These are phyloP conservation scores for Penicillium italicum DNA, from an alignment of 2,329 filamentous ascomycete species.

Conservation along the genomic window DNA sequence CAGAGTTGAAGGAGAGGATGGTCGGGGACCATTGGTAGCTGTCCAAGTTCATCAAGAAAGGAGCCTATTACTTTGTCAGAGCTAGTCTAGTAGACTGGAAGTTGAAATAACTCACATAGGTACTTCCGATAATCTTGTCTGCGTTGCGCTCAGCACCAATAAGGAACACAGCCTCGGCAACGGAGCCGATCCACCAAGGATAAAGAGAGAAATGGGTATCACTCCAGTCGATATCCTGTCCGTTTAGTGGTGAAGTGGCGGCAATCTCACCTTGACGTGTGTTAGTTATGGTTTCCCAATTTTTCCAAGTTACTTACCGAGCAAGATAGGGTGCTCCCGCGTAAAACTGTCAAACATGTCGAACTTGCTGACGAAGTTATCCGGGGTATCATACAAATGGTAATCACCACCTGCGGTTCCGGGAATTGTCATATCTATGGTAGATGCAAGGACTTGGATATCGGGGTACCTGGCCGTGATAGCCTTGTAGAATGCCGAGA, in stretches of 20 bases:
- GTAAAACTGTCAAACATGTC: constrained; percentile 51
- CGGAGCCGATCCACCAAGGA: constrained; percentile 58
- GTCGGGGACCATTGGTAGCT: constrained; percentile 31
- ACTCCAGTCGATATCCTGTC: constrained; percentile 44
- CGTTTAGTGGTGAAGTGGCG: constrained; percentile 43
- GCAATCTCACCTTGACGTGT: constrained; percentile 25
- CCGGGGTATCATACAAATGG: constrained; percentile 52
- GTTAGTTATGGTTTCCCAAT: background rate
- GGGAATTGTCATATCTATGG: constrained; percentile 27
- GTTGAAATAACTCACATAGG: constrained; percentile 21
- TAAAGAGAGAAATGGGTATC: constrained; percentile 46
- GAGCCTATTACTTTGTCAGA: constrained; percentile 18
- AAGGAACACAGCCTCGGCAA: constrained; percentile 63
- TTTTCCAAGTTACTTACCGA: constrained; percentile 17
- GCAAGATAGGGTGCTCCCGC: constrained; percentile 23
- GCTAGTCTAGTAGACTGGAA: background rate
- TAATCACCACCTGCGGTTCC: constrained; percentile 36
- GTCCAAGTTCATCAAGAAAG: constrained; percentile 29
- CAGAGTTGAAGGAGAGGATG: constrained; percentile 30
- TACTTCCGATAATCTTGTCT: constrained; percentile 28
- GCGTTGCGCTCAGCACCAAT: constrained; percentile 63
- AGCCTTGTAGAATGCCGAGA: constrained; percentile 58
- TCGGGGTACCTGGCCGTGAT: constrained; percentile 56
- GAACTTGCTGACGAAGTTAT: constrained; percentile 51
- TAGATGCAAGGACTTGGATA: constrained; percentile 46